These are phyloP conservation scores for Ophiostoma tasmaniense DNA, from an alignment of 2,329 filamentous ascomycete species.

Conservation along the genomic window DNA sequence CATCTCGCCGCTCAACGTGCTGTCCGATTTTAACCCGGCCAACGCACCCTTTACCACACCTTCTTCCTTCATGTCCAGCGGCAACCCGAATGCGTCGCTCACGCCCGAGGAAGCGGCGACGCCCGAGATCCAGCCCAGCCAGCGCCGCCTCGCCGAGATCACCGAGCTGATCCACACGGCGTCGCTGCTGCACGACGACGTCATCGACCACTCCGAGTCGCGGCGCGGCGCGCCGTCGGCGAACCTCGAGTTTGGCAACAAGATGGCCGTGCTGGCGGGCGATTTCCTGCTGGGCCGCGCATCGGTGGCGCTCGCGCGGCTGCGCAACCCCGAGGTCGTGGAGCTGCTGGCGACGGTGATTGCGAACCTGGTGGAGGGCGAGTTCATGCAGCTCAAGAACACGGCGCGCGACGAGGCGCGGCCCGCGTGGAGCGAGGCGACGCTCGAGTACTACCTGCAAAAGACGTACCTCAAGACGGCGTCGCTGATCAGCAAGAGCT, in stretches of 20 bases:
- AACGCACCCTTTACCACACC: neutral
- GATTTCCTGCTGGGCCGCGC: constrained; percentile 91
- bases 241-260: constrained; percentile 95
- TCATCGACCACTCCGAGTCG: constrained; percentile 86
- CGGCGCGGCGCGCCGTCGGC: constrained; percentile 78
- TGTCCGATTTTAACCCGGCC: constrained; percentile 75
- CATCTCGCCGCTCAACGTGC: constrained; percentile 47
- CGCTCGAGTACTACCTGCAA: constrained; percentile 86
- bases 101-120: constrained; percentile 31
- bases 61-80: neutral
- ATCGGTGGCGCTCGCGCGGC: constrained; percentile 81
- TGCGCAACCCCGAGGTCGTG: constrained; percentile 88
- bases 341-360: constrained; percentile 94
- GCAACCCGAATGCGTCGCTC: constrained; percentile 26
- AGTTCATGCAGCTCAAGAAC: constrained; percentile 99
- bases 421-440: constrained; percentile 79
- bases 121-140: constrained; percentile 77
- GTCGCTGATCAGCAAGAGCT: constrained; percentile 91
- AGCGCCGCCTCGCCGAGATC: constrained; percentile 88
- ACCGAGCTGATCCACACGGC: constrained; percentile 96
- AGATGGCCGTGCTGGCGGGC: constrained; percentile 97
- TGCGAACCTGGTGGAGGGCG: constrained; percentile 92
- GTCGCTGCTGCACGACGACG: constrained; percentile 93
- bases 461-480: constrained; percentile 98
- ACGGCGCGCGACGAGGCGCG: constrained; percentile 79